phyloP scores from a whole-genome alignment of 768 basidiomycete species.

The Leucosporidium creatinivorum region DNA sequence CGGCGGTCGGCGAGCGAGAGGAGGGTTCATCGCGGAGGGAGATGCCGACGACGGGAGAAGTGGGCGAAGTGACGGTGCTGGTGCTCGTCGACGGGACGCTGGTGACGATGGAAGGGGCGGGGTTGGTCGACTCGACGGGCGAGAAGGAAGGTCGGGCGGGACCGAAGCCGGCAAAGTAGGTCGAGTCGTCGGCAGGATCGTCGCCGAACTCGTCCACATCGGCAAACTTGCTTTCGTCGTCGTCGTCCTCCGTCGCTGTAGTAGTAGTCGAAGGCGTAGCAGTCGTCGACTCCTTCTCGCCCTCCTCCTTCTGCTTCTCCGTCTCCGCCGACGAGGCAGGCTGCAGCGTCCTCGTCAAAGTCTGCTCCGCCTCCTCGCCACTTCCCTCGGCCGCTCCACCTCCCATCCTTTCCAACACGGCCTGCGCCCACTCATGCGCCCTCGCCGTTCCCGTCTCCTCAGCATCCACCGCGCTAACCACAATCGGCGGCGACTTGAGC shows the following conservation, averaged over 20 bases:
- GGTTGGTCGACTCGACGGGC: not conserved
- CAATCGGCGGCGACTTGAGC: not conserved
- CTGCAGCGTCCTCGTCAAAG: too few species aligned
- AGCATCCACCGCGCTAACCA: not conserved
- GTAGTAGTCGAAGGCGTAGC: too few species aligned
- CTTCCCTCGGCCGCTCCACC: not conserved
- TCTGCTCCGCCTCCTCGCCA: too few species aligned
- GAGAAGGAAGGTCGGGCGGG: not conserved
- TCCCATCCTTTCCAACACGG: not conserved
- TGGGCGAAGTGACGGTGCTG: not conserved
- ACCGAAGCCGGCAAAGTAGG: constrained; percentile 16
- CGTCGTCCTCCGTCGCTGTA: too few species aligned
- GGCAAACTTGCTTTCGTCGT: too few species aligned
- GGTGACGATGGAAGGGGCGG: not conserved
- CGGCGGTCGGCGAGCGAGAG: constrained; percentile 4
- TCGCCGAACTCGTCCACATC: constrained; percentile 25
- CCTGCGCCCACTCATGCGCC: not conserved
- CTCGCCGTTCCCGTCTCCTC: not conserved
- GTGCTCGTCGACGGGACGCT: not conserved
- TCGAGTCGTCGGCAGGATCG: constrained; percentile 28
- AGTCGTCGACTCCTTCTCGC: too few species aligned
- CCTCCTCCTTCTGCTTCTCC: too few species aligned
- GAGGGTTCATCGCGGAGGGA: not conserved
- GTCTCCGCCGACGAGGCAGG: too few species aligned
- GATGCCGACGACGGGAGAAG: not conserved